These are phyloP conservation scores for Pseudoturritis turrita DNA, from an alignment of 345 rosid genomes.

Conservation along the genomic window DNA sequence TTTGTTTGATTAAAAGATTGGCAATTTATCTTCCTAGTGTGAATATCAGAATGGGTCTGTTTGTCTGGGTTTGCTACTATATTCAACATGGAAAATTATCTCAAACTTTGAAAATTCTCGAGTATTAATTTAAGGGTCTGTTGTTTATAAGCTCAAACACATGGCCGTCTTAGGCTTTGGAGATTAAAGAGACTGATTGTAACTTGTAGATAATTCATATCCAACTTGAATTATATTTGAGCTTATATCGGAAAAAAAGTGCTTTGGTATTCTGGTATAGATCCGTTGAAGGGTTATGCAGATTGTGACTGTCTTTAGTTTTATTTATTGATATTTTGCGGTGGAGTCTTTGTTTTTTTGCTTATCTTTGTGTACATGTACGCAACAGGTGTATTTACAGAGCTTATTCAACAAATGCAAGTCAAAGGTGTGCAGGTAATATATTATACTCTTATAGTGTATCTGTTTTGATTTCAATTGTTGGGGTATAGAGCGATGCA, in stretches of 20 bases:
- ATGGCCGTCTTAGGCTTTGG: not conserved
- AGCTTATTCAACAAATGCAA: conserved; percentile 97
- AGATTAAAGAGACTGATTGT: not conserved
- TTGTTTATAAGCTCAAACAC: no score
- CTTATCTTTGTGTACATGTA: not conserved
- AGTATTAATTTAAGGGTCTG: not conserved
- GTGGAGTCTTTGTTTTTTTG: not conserved
- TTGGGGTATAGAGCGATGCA: not conserved
- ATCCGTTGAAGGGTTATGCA: not conserved
- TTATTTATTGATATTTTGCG: not conserved
- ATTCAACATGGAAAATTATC: not conserved
- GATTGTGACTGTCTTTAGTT: not conserved
- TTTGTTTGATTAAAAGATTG: not conserved
- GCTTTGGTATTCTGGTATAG: not conserved
- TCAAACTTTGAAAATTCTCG: not conserved
- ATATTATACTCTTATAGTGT: conserved; percentile 12
- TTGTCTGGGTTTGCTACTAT: not conserved
- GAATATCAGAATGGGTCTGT: not conserved
- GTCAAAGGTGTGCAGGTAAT: conserved; percentile 94
- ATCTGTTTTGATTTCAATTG: not conserved
- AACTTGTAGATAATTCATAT: not conserved
- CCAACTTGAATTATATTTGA: not conserved
- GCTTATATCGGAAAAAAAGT: not conserved
- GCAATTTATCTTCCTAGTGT: not conserved
- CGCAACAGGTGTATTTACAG: conserved; percentile 89